Evolutionary conservation across 768 basidiomycete genomes (phyloP), one percentile per base, ranked within the genome.

Genomic region (Podaxis sp.): DNA sequence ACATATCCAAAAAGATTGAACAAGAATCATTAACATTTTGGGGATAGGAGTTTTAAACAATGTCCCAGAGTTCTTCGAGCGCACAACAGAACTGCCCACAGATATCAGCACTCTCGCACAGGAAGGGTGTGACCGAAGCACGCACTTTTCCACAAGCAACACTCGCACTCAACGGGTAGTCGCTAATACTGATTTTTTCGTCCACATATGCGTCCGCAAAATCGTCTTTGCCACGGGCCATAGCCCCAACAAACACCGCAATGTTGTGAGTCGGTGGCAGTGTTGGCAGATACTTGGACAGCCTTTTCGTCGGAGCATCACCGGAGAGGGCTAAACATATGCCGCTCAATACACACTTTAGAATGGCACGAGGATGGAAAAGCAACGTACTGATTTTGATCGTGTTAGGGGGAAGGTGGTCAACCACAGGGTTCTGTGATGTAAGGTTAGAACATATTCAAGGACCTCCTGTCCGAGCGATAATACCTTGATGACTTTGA

Each of bases 121-220:
- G 40, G 20, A 40, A 11, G 36, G 65, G 36, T 30, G n/a, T 17
- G 50, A 50, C 57, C 41, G 17, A 44, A 50, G 24, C 26, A 68
- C 88, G 68, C 70, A 96, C 96, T 86, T 98, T 98, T 64, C 96
- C 96, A 71, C 96, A 99, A 20, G 96, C 96, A 28, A 98, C 96
- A 57, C 89, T 89, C 26, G 95, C 95, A 70, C 93, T 96, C 53
- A 97, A 77, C 2, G 93, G 85, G 76, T 96, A 99, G 69, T 97
- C 89, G 69, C 93, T 95, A 75, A 99, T 94, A 65, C 93, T 87
- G 69, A 99, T 95, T 79, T 99, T 99, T 76, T 96, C 89, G 72
- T 99, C 97, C 0, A 98, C 91, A 67, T 91, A 80, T 24, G 85
- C 90, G 75, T 99, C 97, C 13, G 97, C 97, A 78, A 99, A 99